Evolutionary conservation across 345 rosid species (phyloP).

Genomic region (Excoecaria cochinchinensis): DNA sequence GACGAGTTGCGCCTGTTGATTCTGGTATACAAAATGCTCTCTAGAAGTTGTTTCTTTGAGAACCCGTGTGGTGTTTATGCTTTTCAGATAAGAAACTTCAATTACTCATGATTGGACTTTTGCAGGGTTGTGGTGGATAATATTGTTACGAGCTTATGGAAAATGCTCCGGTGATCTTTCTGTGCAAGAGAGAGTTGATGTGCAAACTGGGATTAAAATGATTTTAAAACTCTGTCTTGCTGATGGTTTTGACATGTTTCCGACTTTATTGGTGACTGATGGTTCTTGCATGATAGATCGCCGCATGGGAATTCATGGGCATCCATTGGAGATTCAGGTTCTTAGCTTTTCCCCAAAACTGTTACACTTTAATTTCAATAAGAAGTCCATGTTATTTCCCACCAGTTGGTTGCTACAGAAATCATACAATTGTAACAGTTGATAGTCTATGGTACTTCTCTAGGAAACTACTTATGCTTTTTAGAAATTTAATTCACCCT

Average conservation of each 20-base stretch:
- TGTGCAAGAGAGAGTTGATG: constrained; percentile 63
- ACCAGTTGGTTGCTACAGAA: neutral
- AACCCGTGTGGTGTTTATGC: neutral
- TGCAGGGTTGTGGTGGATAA: constrained; percentile 35
- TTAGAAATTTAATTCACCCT: too few relatives aligned
- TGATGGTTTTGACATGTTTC: constrained; percentile 93
- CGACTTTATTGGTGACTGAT: constrained; percentile 83
- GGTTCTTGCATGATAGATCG: constrained; percentile 97
- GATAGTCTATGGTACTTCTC: neutral
- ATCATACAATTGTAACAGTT: too few relatives aligned
- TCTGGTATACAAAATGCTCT: constrained; percentile 45
- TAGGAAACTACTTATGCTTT: neutral
- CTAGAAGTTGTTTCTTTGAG: neutral
- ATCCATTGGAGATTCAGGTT: constrained; percentile 87
- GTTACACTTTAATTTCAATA: neutral
- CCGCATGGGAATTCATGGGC: constrained; percentile 94
- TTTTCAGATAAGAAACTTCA: neutral
- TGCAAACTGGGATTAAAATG: constrained; percentile 93
- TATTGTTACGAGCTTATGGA: constrained; percentile 33
- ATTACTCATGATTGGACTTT: neutral
- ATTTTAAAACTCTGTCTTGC: constrained; percentile 72
- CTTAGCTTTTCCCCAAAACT: neutral
- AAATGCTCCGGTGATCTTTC: constrained; percentile 33
- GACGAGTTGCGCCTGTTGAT: constrained; percentile 88
- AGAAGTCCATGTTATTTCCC: neutral